Evolutionary conservation across 176 grass and related monocot species (phyloP), one percentile per base, ranked within the genome.

Genomic region (Phoenix roebelenii): DNA sequence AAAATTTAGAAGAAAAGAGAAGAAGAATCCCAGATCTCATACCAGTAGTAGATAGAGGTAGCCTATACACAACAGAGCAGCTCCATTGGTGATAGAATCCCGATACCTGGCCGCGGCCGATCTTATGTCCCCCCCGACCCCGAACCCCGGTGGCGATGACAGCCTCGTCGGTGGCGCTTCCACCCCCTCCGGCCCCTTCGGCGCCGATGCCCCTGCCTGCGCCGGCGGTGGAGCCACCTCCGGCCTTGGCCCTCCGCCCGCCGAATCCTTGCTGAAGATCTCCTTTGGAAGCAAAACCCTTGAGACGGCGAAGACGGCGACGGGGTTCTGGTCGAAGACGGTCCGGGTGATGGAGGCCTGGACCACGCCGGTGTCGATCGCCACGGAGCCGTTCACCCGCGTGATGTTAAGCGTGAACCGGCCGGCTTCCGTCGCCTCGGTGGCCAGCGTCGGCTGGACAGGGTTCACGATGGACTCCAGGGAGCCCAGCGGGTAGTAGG

Each of bases 401-500:
- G 92, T 91, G 65, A 97, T 97, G 75, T 97, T 97, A 25, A 97
- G 75, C 5, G 92, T 97, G 73, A 91, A 97, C 53, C 78, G 81
- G 58, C 87, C 87, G 48, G 92, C 92, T 70, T 80, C 83, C 5
- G 81, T 73, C 67, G 55, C 61, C 78, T 97, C 92, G 1, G 92
- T 97, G 15, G 92, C 92, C 5, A 97, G 76, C 23, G 93, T 97
- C 26, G 93, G 93, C 64, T 97, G 93, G n/a, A 97, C 87, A 15
- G 93, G 93, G 81, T 97, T 97, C 19, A 97, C 87, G 59, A 97
- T 97, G 57, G 93, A 97, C 55, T 97, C 87, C 0, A 97, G 81
- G 7, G 93, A 97, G 51, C 93, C 93, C 1, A 97, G 84, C 7
- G 87, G 93, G 65, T 98, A 98, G 72, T 98, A 98, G 23, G 93